phyloP scores from a whole-genome alignment of 352 stramenopile species.

The Peronospora belbahrii region DNA sequence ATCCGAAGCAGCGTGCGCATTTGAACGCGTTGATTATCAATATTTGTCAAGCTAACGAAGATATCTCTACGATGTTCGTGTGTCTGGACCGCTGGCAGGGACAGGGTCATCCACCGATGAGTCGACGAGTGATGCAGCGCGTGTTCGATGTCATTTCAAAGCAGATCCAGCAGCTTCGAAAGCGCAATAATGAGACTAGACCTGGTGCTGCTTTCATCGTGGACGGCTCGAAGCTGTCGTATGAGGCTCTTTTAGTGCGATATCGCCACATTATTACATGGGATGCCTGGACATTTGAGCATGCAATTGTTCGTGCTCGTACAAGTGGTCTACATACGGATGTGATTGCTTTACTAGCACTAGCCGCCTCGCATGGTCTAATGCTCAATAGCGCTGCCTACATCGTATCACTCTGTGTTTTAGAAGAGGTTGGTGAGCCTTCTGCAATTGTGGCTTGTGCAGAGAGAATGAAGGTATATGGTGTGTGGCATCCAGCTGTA shows the following conservation, averaged over 20 bases:
- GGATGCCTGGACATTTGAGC: slow-evolving; percentile 43
- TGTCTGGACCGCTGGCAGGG: slow-evolving; percentile 54
- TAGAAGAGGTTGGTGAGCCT: slow-evolving; percentile 24
- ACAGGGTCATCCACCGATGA: slow-evolving; percentile 33
- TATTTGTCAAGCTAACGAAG: slow-evolving; percentile 54
- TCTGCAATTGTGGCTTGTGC: slow-evolving; percentile 27
- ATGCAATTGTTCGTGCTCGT: slow-evolving; percentile 45
- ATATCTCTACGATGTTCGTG: slow-evolving; percentile 49
- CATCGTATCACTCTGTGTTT: slow-evolving; percentile 35
- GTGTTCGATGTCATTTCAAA: slow-evolving; percentile 56
- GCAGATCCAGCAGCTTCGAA: slow-evolving; percentile 37
- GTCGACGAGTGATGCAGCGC: slow-evolving; percentile 37
- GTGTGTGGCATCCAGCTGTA: slow-evolving; percentile 26
- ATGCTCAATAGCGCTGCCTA: slow-evolving; percentile 39
- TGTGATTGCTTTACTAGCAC: slow-evolving; percentile 37
- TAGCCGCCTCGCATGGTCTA: slow-evolving; percentile 27
- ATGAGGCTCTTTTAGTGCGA: slow-evolving; percentile 40
- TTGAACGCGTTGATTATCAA: slow-evolving; percentile 61
- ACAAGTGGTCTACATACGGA: slow-evolving; percentile 35
- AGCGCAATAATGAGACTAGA: slow-evolving; percentile 5
- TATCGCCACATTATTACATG: slow-evolving; percentile 43
- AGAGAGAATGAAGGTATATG: slow-evolving; percentile 24
- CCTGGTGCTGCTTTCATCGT: slow-evolving; percentile 27
- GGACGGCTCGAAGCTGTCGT: slow-evolving; percentile 46
- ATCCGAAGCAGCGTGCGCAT: slow-evolving; percentile 27